Evolutionary conservation across 2,329 filamentous ascomycete genomes (phyloP), one percentile per base, ranked within the genome.

Genomic region (Bipolaris gigantea): DNA sequence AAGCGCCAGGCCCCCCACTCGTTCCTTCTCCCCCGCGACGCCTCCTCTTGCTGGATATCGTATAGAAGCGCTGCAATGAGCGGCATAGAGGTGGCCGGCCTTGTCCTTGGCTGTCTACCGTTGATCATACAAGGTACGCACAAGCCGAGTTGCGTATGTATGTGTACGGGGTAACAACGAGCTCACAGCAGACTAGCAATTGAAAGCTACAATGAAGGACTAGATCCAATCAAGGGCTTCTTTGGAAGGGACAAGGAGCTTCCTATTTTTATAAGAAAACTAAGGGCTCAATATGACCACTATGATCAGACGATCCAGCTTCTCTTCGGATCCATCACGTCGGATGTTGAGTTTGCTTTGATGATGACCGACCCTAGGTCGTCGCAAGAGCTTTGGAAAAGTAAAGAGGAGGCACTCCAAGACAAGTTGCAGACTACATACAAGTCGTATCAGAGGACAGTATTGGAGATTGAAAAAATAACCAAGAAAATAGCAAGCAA

Each of bases 201-300:
- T n/a, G 72, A 75, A 34, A 65, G 65, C 33, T 76, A 76, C 45
- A 71, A 75, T 36, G 71, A 75, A 39, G 72, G 76, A 2, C 62
- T 77, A 3, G 73, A 77, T 50, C 73, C 70, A 0, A 61, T 77
- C 40, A 76, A 76, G 50, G 62, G 63, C 45, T 74, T 75, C 38
- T 53, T 70, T 38, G 56, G 70, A 59, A 73, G 73, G 69, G 69
- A 74, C 42, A 59, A 64, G 10, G 70, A 74, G 50, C 62, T 73
- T 3, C 72, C 71, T 1, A 57, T 69, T 32, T 66, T 68, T 35
- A 73, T 74, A 36, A 70, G 71, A 15, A 74, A 74, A 41, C 61
- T 75, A 1, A 52, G 71, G 25, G 73, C 70, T 45, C 70, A 75
- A 49, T 69, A 74, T 59, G 71, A 72, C 7, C 72, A 74, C 45